These are phyloP conservation scores for Pythium brachiatum DNA, from an alignment of 352 stramenopile species.

Conservation along the genomic window DNA sequence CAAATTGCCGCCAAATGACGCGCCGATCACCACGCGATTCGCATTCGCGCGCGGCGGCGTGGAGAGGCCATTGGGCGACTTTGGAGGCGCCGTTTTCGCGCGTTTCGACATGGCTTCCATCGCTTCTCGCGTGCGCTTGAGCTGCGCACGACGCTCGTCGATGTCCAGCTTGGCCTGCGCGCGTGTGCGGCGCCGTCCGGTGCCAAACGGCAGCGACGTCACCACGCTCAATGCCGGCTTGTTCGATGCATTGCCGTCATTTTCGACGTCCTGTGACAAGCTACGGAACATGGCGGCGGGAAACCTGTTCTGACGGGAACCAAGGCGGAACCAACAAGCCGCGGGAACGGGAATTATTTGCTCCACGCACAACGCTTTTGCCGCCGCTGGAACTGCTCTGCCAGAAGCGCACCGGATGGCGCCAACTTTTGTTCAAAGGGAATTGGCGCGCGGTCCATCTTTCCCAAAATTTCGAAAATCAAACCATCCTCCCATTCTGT, in stretches of 20 bases:
- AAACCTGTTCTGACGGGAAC: slow-evolving; percentile 8
- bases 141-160: slow-evolving; percentile 25
- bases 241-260: neutral
- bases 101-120: slow-evolving; percentile 21
- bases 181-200: slow-evolving; percentile 31
- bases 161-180: slow-evolving; percentile 29
- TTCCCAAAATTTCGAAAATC: neutral
- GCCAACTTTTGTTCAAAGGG: slow-evolving; percentile 7
- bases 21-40: slow-evolving; percentile 19
- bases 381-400: neutral
- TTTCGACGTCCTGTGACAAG: slow-evolving; percentile 18
- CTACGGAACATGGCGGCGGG: slow-evolving; percentile 19
- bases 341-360: neutral
- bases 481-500: neutral
- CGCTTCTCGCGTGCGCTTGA: slow-evolving; percentile 30
- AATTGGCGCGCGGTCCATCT: neutral
- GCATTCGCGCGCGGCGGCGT: neutral
- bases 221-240: neutral
- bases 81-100: slow-evolving; percentile 10
- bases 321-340: neutral
- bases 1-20: slow-evolving; percentile 30
- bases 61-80: neutral
- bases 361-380: neutral
- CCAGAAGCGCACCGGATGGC: neutral
- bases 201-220: neutral